A percentile compares a stretch with the other conserved stretches of the same genome.
These are phyloP conservation scores for Bothriochloa decipiens DNA, from an alignment of 176 grass and related monocot species.

Conservation along the genomic window DNA sequence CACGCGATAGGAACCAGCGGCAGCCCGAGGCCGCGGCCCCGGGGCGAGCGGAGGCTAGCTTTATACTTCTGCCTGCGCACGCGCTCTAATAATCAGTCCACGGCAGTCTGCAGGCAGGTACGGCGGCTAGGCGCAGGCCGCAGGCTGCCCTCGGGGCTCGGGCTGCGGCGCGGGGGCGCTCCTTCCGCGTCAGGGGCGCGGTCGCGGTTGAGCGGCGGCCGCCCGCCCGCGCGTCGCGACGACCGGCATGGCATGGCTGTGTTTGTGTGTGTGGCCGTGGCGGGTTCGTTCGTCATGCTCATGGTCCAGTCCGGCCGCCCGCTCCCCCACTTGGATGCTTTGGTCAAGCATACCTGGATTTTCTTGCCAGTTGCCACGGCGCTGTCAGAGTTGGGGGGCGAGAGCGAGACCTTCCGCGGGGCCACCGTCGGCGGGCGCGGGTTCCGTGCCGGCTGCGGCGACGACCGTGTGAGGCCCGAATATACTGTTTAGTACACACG, in stretches of 20 bases:
- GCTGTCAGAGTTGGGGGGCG: conserved; percentile 14
- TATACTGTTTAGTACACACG: no score
- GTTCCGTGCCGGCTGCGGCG: background rate
- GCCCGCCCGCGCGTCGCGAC: background rate
- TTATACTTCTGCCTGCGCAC: conserved; percentile 31
- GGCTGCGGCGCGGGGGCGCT: background rate
- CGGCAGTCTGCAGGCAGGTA: background rate
- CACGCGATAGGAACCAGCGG: background rate
- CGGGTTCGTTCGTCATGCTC: background rate
- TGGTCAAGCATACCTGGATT: background rate
- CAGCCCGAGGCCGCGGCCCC: conserved; percentile 34
- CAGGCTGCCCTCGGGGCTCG: background rate
- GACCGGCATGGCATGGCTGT: background rate
- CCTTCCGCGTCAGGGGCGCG: background rate
- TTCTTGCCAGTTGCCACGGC: conserved; percentile 19
- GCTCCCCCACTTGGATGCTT: background rate
- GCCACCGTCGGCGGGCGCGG: background rate
- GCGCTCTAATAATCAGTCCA: conserved; percentile 19
- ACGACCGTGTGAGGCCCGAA: no score
- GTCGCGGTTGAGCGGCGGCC: background rate
- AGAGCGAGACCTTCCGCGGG: background rate
- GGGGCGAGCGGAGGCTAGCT: conserved; percentile 8
- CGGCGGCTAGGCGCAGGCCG: background rate
- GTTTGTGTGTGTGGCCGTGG: background rate
- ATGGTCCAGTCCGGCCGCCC: background rate